phyloP scores from a whole-genome alignment of 768 basidiomycete species.

The Lentinula boryana region DNA sequence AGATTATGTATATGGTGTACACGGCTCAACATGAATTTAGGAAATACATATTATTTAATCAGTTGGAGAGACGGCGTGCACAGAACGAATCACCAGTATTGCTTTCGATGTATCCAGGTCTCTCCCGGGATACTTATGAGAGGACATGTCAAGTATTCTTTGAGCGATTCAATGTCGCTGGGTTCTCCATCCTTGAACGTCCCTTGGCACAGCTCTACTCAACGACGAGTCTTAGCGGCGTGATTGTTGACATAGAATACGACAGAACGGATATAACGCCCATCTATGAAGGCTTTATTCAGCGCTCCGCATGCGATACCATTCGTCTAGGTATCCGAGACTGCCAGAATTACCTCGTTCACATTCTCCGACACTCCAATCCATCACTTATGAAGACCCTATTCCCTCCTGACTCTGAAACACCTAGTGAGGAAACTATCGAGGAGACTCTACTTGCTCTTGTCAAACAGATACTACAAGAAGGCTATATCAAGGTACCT shows the following conservation, averaged over 20 bases:
- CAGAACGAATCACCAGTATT: slow-evolving; percentile 88
- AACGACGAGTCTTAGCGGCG: slow-evolving; percentile 59
- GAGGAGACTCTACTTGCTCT: slow-evolving; percentile 54
- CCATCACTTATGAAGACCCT: slow-evolving; percentile 54
- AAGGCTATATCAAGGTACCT: slow-evolving; percentile 66
- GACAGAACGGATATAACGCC: slow-evolving; percentile 74
- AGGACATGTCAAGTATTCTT: slow-evolving; percentile 81
- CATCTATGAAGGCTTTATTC: slow-evolving; percentile 66
- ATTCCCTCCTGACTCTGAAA: slow-evolving; percentile 39
- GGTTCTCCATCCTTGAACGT: slow-evolving; percentile 74
- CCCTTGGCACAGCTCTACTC: slow-evolving; percentile 83
- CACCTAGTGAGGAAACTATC: slow-evolving; percentile 39
- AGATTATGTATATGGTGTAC: background rate
- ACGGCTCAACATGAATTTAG: slow-evolving; percentile 30
- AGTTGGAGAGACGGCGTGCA: slow-evolving; percentile 68
- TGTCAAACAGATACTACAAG: slow-evolving; percentile 56
- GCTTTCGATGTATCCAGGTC: slow-evolving; percentile 59
- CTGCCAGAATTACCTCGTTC: slow-evolving; percentile 72
- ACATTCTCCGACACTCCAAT: slow-evolving; percentile 59
- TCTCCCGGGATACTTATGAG: slow-evolving; percentile 65
- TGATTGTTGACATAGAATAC: slow-evolving; percentile 79
- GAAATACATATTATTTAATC: slow-evolving; percentile 79
- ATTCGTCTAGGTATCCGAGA: slow-evolving; percentile 63
- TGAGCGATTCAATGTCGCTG: slow-evolving; percentile 87
- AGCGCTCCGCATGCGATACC: slow-evolving; percentile 47